Evolutionary conservation across 805 yeast genomes (phyloP), one percentile per base, ranked within the genome.

Genomic region (Kodamaea restingae): DNA sequence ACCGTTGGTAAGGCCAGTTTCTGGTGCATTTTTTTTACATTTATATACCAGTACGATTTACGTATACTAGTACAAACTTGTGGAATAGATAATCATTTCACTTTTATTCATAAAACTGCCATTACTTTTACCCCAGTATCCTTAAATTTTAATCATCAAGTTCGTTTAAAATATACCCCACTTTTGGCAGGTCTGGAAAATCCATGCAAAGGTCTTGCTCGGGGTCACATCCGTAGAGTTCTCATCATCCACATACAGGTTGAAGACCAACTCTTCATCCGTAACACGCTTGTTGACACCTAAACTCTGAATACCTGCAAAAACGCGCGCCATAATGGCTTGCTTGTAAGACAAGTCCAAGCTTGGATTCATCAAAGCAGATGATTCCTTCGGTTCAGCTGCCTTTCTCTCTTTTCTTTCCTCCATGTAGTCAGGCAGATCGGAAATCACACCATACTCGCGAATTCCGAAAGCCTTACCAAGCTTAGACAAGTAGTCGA

Each of bases 361-460:
- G 11, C 27, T 31, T n/a, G 29, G 15, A 4, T 15, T 20, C 24
- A 36, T 22, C 39, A 36, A 27, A 11, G 18, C 32, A 20, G 36
- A 14, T 3, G 26, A n/a, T 12, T 38, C 41, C 24, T 36, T 29
- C 11, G 30, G 14, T 9, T 31, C 32, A 14, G 15, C 15, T 2
- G 14, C 39, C 12, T 21, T 29, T 9, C 35, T 38, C 14, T 43
- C 33, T 40, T 44, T 51, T 30, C 29, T 36, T 4, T 42, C 51
- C 15, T 48, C 47, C 69, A 67, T 63, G 4, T 27, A 15, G 38
- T 59, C 70, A 0, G 74, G 73, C 20, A 41, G 42, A 40, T 68
- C 74, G 4, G 60, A 41, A 27, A 68, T 58, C 8, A 68, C 46
- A 1, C 71, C 74, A 41, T 55, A 66, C 32, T 64, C 66, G 2